phyloP scores from a whole-genome alignment of 495 filamentous ascomycete genomes.

The Hyaloscypha hepaticicola region DNA sequence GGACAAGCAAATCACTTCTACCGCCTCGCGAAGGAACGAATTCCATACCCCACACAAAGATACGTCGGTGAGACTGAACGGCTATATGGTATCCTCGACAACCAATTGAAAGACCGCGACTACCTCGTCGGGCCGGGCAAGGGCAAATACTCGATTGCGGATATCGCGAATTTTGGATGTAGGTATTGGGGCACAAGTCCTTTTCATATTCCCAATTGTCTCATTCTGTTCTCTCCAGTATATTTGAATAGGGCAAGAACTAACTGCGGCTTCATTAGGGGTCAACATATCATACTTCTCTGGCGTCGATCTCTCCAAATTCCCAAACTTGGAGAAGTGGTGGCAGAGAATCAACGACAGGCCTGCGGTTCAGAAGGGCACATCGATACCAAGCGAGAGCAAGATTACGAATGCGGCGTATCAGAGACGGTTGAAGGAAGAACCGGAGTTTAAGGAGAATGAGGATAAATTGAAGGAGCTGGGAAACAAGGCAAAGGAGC shows the following conservation, averaged over 20 bases:
- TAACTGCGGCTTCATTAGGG: too few species aligned
- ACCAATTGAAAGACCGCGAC: slow-evolving; percentile 55
- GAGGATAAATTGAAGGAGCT: slow-evolving; percentile 64
- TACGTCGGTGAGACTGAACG: slow-evolving; percentile 77
- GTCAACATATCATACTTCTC: slow-evolving; percentile 47
- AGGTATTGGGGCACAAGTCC: too few species aligned
- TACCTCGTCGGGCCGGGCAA: slow-evolving; percentile 61
- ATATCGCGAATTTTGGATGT: slow-evolving; percentile 74
- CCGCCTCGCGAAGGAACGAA: slow-evolving; percentile 72
- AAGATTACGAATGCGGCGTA: slow-evolving; percentile 27
- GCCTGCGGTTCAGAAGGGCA: slow-evolving; percentile 66
- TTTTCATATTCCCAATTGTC: too few species aligned
- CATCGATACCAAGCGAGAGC: slow-evolving; percentile 55
- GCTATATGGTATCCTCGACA: slow-evolving; percentile 73
- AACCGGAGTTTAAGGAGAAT: slow-evolving; percentile 45
- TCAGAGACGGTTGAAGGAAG: slow-evolving; percentile 49
- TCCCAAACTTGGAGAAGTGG: slow-evolving; percentile 68
- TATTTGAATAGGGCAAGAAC: too few species aligned
- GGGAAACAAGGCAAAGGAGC: slow-evolving; percentile 49
- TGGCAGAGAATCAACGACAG: slow-evolving; percentile 57
- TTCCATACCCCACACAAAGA: slow-evolving; percentile 73
- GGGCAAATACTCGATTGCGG: slow-evolving; percentile 74
- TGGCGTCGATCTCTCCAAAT: slow-evolving; percentile 66
- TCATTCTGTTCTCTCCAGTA: too few species aligned
- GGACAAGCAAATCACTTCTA: slow-evolving; percentile 85